Conservation (phyloP, 768 basidiomycete genomes). For the Tricholoma hemisulphureum region DNA sequence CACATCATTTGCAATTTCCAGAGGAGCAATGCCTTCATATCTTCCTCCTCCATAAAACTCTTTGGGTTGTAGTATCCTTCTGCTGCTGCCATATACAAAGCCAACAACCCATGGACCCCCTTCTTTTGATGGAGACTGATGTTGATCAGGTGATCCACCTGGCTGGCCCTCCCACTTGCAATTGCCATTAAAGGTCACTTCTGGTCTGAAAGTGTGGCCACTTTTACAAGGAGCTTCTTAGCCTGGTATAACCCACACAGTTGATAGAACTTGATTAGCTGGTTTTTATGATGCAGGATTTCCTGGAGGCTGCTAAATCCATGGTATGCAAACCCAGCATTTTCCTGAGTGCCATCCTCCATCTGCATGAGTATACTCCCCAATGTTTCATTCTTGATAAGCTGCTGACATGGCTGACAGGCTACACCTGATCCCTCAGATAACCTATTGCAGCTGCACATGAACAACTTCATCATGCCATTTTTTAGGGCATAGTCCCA, state of each 20-base stretch:
- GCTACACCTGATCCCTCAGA: not conserved
- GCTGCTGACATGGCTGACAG: not conserved
- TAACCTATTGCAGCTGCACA: not conserved
- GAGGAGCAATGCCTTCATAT: slow-evolving; percentile 17
- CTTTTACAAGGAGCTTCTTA: slow-evolving; percentile 9
- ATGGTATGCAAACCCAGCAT: slow-evolving; percentile 13
- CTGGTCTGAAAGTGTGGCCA: slow-evolving; percentile 11
- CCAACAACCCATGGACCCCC: not conserved
- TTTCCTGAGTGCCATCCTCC: slow-evolving; percentile 10
- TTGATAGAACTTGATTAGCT: slow-evolving; percentile 9
- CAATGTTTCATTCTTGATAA: not conserved
- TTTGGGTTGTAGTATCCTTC: not conserved
- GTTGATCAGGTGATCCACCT: slow-evolving; percentile 16
- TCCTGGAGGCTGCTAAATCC: slow-evolving; percentile 9
- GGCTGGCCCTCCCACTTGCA: slow-evolving; percentile 19
- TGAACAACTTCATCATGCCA: not conserved
- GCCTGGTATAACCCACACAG: slow-evolving; percentile 19
- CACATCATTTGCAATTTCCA: slow-evolving; percentile 14
- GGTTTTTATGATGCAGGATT: slow-evolving; percentile 1
- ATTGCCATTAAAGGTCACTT: slow-evolving; percentile 22
- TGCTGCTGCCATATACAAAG: not conserved
- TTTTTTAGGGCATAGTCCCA: slow-evolving; percentile 19
- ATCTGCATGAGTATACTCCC: slow-evolving; percentile 13
- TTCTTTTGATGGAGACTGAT: slow-evolving; percentile 7
- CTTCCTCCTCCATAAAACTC: slow-evolving; percentile 20